phyloP scores from a whole-genome alignment of 495 filamentous ascomycete genomes.

The Penicillium arizonense region DNA sequence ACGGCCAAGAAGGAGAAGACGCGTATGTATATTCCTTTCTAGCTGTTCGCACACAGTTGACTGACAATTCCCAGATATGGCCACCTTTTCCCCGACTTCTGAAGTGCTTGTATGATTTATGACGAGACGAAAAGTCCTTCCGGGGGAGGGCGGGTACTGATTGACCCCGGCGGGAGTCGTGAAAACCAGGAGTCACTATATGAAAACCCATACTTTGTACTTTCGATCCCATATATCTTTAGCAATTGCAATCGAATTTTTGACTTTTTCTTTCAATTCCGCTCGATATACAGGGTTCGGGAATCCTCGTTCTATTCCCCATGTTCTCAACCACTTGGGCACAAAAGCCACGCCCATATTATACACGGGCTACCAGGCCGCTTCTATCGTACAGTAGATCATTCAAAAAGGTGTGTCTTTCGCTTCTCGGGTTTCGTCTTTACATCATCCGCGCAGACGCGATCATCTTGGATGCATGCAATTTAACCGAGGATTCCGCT shows the following conservation, averaged over 20 bases:
- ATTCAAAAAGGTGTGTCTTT: conserved; percentile 5
- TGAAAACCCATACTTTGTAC: conserved; percentile 12
- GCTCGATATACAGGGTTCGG: conserved; percentile 26
- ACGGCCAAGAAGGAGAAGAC: conserved; percentile 74
- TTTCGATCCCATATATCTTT: conserved; percentile 13
- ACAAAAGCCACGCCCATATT: conserved; percentile 24
- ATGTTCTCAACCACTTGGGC: conserved; percentile 7
- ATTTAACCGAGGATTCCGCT: conserved; percentile 10
- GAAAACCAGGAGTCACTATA: conserved; percentile 20
- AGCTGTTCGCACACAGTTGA: background rate
- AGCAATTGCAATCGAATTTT: conserved; percentile 28
- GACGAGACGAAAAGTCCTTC: conserved; percentile 37
- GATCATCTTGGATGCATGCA: background rate
- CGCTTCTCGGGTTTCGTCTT: conserved; percentile 2
- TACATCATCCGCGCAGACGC: background rate
- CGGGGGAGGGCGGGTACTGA: conserved; percentile 11
- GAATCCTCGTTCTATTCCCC: conserved; percentile 14
- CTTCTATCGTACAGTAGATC: conserved; percentile 26
- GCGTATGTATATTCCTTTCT: conserved; percentile 60
- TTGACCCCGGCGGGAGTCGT: conserved; percentile 14
- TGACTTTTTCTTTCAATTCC: conserved; percentile 14
- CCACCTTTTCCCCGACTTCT: conserved; percentile 73
- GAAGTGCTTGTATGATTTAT: conserved; percentile 39
- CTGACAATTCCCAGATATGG: conserved; percentile 53
- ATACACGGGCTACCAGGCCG: conserved; percentile 27